Evolutionary conservation across 164 flowering plant genomes (phyloP).

Genomic region (Stephania japonica): DNA sequence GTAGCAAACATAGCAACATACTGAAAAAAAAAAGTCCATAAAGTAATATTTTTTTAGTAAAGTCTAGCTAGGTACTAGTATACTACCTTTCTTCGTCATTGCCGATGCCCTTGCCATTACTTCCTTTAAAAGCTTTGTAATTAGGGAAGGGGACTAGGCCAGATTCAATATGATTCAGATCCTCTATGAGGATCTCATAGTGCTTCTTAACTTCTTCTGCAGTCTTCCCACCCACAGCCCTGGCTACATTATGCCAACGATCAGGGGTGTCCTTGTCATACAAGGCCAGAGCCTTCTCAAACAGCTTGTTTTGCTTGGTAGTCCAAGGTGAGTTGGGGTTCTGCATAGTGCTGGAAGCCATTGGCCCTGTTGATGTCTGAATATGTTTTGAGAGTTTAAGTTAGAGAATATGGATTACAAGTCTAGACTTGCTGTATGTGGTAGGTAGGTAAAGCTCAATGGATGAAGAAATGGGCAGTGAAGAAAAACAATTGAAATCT

Average conservation of each 20-base stretch:
- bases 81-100: conserved; percentile 41
- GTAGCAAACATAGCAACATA: background rate
- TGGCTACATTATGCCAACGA: conserved; percentile 64
- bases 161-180: conserved; percentile 50
- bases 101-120: conserved; percentile 14
- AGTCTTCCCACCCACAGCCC: conserved; percentile 60
- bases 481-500: background rate
- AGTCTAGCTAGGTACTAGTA: background rate
- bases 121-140: conserved; percentile 28
- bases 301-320: conserved; percentile 54
- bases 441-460: background rate
- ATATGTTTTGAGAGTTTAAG: background rate
- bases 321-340: conserved; percentile 50
- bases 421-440: background rate
- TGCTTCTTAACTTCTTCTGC: conserved; percentile 71
- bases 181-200: conserved; percentile 55
- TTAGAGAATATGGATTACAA: background rate
- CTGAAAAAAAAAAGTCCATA: background rate
- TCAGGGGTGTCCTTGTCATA: conserved; percentile 64
- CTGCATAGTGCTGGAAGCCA: conserved; percentile 33
- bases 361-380: conserved; percentile 6
- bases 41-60: background rate
- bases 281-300: conserved; percentile 66
- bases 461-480: background rate
- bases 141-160: conserved; percentile 60